A percentile compares a stretch with the other conserved stretches of the same genome.
Evolutionary conservation across 306 rosid genomes (phyloP).

Genomic region (Acacia confusa): DNA sequence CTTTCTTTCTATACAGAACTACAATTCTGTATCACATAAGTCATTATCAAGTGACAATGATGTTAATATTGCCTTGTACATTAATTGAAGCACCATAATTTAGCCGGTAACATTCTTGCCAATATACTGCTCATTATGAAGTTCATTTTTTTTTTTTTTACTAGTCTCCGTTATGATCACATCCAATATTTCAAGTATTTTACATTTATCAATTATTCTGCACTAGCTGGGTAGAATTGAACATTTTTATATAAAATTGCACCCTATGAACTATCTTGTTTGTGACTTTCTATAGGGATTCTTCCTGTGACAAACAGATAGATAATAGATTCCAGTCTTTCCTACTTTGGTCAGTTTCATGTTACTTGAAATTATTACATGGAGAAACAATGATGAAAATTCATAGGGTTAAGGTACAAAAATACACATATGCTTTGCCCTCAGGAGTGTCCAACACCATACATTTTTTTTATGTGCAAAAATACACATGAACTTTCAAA

Average conservation of each 20-base stretch:
- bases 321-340: slow-evolving; percentile 18
- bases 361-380: slow-evolving; percentile 5
- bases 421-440: too few species aligned
- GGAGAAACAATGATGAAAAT: slow-evolving; percentile 4
- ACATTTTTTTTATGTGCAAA: too few species aligned
- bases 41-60: not conserved
- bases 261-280: not conserved
- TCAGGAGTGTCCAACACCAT: too few species aligned
- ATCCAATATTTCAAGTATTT: not conserved
- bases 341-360: not conserved
- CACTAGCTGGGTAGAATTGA: not conserved
- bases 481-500: too few species aligned
- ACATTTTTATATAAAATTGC: not conserved
- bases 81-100: slow-evolving; percentile 4
- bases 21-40: too few species aligned
- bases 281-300: slow-evolving; percentile 4
- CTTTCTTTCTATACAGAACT: too few species aligned
- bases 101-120: not conserved
- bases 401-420: too few species aligned
- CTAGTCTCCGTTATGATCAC: not conserved
- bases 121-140: not conserved
- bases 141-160: not conserved
- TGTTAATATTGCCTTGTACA: not conserved
- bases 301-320: slow-evolving; percentile 6
- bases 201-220: not conserved